phyloP scores from a whole-genome alignment of 1,284 basidiomycete species.

The Rhodofomes roseus region DNA sequence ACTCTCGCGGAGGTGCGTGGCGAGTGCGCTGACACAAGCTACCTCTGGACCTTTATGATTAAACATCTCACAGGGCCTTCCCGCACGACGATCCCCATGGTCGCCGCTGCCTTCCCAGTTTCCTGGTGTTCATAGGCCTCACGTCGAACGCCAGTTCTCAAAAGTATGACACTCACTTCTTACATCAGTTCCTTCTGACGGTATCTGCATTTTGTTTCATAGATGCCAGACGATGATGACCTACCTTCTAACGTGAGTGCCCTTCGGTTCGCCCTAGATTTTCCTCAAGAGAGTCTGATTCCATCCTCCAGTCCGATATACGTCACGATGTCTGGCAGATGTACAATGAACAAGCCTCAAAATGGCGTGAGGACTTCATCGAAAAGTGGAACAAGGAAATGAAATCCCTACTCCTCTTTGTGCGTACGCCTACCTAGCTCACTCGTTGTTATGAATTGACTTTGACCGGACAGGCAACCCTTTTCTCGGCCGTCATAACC shows the following conservation, averaged over 20 bases:
- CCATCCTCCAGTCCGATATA: background rate
- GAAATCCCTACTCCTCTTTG: background rate
- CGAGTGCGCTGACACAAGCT: too few species aligned
- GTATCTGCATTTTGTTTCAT: background rate
- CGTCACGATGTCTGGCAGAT: background rate
- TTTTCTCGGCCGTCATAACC: conserved; percentile 26
- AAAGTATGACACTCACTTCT: too few species aligned
- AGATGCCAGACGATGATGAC: background rate
- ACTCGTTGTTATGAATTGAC: too few species aligned
- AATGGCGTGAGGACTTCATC: background rate
- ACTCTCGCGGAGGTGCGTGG: background rate
- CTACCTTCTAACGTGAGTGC: background rate
- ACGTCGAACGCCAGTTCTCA: too few species aligned
- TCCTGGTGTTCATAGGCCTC: too few species aligned
- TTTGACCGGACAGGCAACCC: conserved; percentile 17
- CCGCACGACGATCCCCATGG: too few species aligned
- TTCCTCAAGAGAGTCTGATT: background rate
- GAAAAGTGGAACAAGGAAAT: background rate
- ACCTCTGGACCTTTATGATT: too few species aligned
- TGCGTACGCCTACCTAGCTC: background rate
- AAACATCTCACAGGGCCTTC: too few species aligned
- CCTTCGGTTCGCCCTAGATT: background rate
- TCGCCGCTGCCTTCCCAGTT: too few species aligned
- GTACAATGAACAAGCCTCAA: background rate
- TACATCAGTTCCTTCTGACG: too few species aligned